Evolutionary conservation across 164 flowering plant species (phyloP).

Genomic region (Aristolochia californica): DNA sequence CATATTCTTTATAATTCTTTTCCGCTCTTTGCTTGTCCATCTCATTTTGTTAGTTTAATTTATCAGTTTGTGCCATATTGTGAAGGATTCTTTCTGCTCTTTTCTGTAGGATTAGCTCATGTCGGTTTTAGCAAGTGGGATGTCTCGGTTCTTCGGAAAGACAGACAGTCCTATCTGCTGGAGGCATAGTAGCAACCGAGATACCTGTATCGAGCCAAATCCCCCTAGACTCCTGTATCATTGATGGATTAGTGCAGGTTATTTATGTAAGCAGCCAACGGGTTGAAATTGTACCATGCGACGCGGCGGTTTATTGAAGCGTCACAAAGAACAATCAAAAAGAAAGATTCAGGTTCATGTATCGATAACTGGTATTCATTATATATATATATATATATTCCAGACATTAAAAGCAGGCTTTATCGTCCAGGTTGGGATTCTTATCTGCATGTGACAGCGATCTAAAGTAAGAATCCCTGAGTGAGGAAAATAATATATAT

Average conservation of each 20-base stretch:
- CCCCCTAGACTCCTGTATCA: too few species aligned
- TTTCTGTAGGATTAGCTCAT: too few species aligned
- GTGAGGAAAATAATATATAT: neutral
- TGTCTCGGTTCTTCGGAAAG: too few species aligned
- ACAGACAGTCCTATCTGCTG: too few species aligned
- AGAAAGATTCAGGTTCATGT: neutral
- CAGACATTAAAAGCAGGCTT: conserved; percentile 2
- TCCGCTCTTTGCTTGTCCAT: conserved; percentile 19
- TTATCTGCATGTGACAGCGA: conserved; percentile 39
- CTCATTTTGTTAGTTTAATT: conserved; percentile 9
- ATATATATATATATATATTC: conserved; percentile 4
- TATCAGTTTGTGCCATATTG: too few species aligned
- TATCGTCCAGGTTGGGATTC: conserved; percentile 33
- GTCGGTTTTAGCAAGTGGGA: too few species aligned
- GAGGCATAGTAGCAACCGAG: too few species aligned
- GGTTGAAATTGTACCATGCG: neutral
- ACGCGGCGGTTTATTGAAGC: conserved; percentile 2
- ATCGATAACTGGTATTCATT: neutral
- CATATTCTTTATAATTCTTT: conserved; percentile 11
- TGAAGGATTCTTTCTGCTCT: too few species aligned
- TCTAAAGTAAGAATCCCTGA: conserved; percentile 21
- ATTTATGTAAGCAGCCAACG: neutral
- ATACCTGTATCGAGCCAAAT: too few species aligned
- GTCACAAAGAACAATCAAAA: neutral
- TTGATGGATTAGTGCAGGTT: too few species aligned